A percentile compares a stretch with the other conserved stretches of the same genome.
These are phyloP conservation scores for Penicillium sp. DNA, from an alignment of 2,329 filamentous ascomycete species.

Conservation along the genomic window DNA sequence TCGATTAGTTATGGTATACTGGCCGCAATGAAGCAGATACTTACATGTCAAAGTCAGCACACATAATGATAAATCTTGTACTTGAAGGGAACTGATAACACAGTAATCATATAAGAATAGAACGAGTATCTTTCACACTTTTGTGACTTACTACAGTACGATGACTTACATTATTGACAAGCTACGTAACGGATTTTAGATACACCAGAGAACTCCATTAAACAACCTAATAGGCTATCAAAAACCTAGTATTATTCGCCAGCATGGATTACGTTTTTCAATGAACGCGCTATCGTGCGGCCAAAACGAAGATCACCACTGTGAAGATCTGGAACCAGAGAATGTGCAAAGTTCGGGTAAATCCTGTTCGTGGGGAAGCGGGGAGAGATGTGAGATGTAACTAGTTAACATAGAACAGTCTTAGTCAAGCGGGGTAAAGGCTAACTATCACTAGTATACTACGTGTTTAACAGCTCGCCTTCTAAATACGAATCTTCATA, in stretches of 20 bases:
- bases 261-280: background rate
- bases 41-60: background rate
- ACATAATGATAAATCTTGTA: background rate
- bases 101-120: background rate
- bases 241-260: background rate
- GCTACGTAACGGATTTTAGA: background rate
- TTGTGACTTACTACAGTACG: background rate
- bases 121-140: background rate
- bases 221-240: background rate
- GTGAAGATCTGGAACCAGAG: background rate
- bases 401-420: background rate
- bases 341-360: background rate
- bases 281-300: background rate
- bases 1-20: background rate
- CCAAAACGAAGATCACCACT: background rate
- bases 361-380: background rate
- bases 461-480: too few species aligned
- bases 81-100: background rate
- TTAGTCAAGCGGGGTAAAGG: background rate
- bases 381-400: background rate
- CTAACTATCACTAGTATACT: too few species aligned
- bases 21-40: background rate
- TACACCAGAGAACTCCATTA: background rate
- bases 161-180: background rate
- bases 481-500: too few species aligned